Evolutionary conservation across 2,329 filamentous ascomycete species (phyloP), one percentile per base, ranked within the genome.

Genomic region (Aspergillus sp.): DNA sequence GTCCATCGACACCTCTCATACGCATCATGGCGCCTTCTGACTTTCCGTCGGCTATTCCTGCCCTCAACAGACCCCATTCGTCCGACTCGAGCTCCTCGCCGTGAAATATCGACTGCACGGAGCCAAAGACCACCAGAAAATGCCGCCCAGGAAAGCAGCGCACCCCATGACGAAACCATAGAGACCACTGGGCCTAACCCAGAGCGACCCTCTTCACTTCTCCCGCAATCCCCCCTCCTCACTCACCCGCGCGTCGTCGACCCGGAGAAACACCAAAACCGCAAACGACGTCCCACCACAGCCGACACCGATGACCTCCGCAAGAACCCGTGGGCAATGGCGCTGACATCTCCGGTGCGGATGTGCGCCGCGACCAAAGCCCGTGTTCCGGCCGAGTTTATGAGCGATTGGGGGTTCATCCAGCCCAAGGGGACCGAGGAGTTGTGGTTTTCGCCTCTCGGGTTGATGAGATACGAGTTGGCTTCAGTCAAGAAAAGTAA

Each of bases 261-360:
- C 16, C 33, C 40, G 6, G 36, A 36, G 26, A 33, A 37, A 15
- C 37, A 40, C 2, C 47, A 48, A 28, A 40, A 33, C 4, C 47
- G 44, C 32, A 58, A 58, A 36, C 44, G 39, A 12, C 43, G 37
- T 4, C 35, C 55, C 15, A 43, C 40, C 15, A 34, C 36, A 26
- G 36, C 41, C 3, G 52, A 60, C 26, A 37, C 44, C 15, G 45
- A 52, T 10, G 40, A 49, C 3, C 43, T 64, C n/a, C 29, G 36
- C 17, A 44, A 49, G 11, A 64, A 65, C 26, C 58, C 60, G 13
- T 65, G 60, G 60, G 61, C 61, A 3, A 34, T 53, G 20, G 55
- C 56, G 13, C 51, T 65, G 8, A 57, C 58, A 12, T 58, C 57
- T 2, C 57, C 58, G 0, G 24, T 51, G 1, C 54, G 61, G 15